Conservation (phyloP, 495 filamentous ascomycete genomes). For the Neurospora sp. region DNA sequence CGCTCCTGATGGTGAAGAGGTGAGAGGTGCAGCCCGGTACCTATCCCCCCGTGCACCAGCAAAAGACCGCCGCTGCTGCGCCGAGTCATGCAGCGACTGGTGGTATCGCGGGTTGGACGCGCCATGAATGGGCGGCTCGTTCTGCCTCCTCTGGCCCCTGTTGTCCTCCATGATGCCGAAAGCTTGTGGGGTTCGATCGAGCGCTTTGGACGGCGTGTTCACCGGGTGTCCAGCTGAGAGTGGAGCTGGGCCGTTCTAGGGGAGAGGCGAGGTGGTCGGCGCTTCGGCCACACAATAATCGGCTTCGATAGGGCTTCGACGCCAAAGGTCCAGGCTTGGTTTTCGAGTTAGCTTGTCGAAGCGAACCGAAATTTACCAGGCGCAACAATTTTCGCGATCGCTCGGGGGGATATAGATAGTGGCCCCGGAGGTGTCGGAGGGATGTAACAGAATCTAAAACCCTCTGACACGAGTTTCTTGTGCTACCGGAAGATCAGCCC, state of each 20-base stretch:
- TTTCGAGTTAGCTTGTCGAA: neutral
- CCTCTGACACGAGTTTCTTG: conserved; percentile 5
- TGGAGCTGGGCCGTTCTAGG: conserved; percentile 46
- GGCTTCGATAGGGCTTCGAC: conserved; percentile 17
- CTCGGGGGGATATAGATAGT: neutral
- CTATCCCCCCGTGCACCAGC: conserved; percentile 34
- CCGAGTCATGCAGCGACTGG: conserved; percentile 28
- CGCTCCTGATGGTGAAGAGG: conserved; percentile 31
- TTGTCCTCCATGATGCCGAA: conserved; percentile 54
- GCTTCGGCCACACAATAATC: conserved; percentile 22
- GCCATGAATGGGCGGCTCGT: conserved; percentile 47
- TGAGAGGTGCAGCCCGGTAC: conserved; percentile 36
- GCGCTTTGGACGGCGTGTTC: conserved; percentile 29
- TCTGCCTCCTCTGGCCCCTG: conserved; percentile 55
- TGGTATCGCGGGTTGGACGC: conserved; percentile 35
- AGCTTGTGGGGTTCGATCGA: conserved; percentile 33
- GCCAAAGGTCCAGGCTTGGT: neutral
- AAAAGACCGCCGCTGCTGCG: conserved; percentile 33
- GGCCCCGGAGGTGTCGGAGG: neutral
- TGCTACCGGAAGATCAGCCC: conserved; percentile 3
- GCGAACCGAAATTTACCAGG: conserved; percentile 3
- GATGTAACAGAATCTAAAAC: neutral
- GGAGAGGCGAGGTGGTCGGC: conserved; percentile 44
- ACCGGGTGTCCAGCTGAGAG: conserved; percentile 49
- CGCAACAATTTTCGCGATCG: neutral